Evolutionary conservation across 2,329 filamentous ascomycete species (phyloP).

Genomic region (Diaporthe aspalathi): DNA sequence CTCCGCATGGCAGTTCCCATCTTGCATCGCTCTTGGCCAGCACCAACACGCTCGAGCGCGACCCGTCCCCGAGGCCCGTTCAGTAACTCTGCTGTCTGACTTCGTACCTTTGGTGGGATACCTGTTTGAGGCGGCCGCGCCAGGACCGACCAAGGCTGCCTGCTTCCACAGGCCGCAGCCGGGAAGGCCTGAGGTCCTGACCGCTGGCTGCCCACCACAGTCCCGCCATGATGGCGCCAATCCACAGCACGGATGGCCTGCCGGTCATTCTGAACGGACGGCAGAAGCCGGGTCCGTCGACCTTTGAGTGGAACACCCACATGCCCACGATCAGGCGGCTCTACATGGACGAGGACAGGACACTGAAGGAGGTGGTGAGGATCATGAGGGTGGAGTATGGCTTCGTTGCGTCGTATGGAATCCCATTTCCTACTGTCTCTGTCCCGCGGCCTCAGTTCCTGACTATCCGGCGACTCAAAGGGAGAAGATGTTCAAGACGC

Average conservation of each 20-base stretch:
- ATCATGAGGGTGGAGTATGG: conserved; percentile 33
- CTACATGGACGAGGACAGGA: conserved; percentile 36
- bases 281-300: background rate
- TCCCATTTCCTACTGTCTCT: background rate
- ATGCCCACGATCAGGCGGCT: conserved; percentile 35
- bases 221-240: conserved; percentile 1
- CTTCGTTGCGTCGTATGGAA: conserved; percentile 36
- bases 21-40: conserved; percentile 7
- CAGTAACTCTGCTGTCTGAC: background rate
- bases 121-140: background rate
- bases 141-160: background rate
- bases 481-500: conserved; percentile 32
- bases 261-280: background rate
- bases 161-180: conserved; percentile 4
- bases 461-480: conserved; percentile 26
- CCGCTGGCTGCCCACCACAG: background rate
- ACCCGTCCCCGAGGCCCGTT: background rate
- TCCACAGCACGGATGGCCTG: background rate
- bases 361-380: conserved; percentile 37
- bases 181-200: conserved; percentile 1
- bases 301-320: conserved; percentile 30
- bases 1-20: conserved; percentile 6
- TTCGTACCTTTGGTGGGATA: background rate
- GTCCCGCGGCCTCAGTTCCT: conserved; percentile 17
- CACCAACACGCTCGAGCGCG: background rate